Base-by-base conservation (phyloP, 2,329 filamentous ascomycete genomes). In the Didymella segeticola region DNA sequence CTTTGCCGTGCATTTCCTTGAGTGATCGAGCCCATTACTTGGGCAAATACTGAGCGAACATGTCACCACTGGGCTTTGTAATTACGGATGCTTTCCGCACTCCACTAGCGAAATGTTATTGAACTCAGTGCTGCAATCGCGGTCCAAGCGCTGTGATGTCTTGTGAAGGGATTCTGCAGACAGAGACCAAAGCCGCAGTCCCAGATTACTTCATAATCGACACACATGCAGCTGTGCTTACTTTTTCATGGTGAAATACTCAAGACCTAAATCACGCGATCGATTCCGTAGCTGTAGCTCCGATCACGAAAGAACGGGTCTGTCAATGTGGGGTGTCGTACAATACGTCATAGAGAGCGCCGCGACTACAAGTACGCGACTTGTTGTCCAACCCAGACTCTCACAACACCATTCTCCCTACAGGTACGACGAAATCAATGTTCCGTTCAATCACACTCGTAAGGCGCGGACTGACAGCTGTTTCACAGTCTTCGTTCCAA, bases 381-480 rank as follows among this genome's bases (percentile, higher is more conserved):
- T 45, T 42, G 19, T 45, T 27, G 25, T 20, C 20, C 31, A 48
- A 39, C 36, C 20, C 33, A 33, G 2, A 14, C 17, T 22, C 34
- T 34, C 39, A 46, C 42, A 6, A 56, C 42, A 48, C 14, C 45
- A 31, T 26, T 50, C 47, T 25, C 20, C 41, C 29, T 51, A 33
- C 55, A 43, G 47, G 42, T 52, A 58, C 53, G 58, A 46, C 25
- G 43, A 56, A 23, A 45, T 51, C 42, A 59, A 54, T 54, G 51
- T 54, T 54, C 12, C 45, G 51, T 34, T 45, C 51, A 39, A 41
- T 54, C 9, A 49, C 51, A 46, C 29, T 49, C 12, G 45, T 46
- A 30, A 54, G 36, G 9, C 51, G 45, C 30, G 51, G 56, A 52
- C 63, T 67, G 62, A 67, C 64, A 54, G 47, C 53, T 53, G 49